phyloP scores from a whole-genome alignment of 768 basidiomycete genomes.

The Mycena vulgaris region DNA sequence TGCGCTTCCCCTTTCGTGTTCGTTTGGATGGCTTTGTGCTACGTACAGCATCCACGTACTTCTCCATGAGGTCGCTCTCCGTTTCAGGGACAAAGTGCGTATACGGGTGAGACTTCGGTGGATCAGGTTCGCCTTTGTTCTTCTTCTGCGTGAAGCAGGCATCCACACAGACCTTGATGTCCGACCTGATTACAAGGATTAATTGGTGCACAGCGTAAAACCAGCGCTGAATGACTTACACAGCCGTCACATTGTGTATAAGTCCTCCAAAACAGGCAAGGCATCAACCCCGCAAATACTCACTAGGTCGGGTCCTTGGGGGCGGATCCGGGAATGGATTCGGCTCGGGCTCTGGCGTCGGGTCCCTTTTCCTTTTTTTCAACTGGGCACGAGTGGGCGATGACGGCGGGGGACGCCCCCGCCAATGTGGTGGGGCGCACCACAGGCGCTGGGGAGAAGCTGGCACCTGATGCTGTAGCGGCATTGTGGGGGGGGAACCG shows the following conservation, averaged over 20 bases:
- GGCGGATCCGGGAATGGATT: neutral
- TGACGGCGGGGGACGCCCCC: too few relatives aligned
- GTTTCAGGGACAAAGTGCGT: constrained; percentile 28
- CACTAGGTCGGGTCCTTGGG: constrained; percentile 9
- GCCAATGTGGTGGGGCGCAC: too few relatives aligned
- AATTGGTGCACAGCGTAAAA: neutral
- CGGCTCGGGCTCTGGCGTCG: neutral
- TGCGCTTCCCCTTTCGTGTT: constrained; percentile 7
- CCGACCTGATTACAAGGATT: neutral
- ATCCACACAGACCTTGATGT: constrained; percentile 35
- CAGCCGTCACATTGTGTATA: neutral
- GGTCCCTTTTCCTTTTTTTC: neutral
- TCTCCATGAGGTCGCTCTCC: neutral
- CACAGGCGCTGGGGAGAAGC: too few relatives aligned
- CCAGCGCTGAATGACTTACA: neutral
- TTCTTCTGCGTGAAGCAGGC: constrained; percentile 39
- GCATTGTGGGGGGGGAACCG: neutral
- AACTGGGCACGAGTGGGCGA: neutral
- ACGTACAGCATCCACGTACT: constrained; percentile 16
- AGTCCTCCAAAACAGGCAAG: neutral
- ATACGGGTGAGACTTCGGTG: constrained; percentile 17
- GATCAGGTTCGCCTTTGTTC: constrained; percentile 9
- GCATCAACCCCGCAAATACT: constrained; percentile 8
- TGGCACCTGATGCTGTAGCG: too few relatives aligned
- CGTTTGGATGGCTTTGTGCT: neutral